Conservation (phyloP, 148 eudicot genomes). For the Rhododendron molle region DNA sequence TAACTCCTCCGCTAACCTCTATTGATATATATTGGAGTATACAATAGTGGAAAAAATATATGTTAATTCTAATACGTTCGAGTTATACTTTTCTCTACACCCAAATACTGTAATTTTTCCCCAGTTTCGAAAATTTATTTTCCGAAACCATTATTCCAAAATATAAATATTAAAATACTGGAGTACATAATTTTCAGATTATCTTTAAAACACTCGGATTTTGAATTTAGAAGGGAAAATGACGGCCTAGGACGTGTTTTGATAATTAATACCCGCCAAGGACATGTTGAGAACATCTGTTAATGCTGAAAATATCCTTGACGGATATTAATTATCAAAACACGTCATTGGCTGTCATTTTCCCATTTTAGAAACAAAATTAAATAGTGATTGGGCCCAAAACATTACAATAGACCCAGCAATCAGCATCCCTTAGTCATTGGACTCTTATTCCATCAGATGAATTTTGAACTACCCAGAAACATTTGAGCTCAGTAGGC, state of each 20-base stretch:
- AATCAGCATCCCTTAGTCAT: background rate
- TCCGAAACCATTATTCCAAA: background rate
- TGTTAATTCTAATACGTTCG: background rate
- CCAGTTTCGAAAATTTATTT: background rate
- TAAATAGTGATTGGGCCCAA: background rate
- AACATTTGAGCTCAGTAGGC: background rate
- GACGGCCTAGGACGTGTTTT: too few relatives aligned
- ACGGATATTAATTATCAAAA: too few relatives aligned
- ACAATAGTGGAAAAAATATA: background rate
- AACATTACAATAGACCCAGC: background rate
- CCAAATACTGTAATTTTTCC: background rate
- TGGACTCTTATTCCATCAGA: background rate
- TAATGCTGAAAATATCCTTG: too few relatives aligned
- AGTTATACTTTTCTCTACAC: background rate
- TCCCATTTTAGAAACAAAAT: too few relatives aligned
- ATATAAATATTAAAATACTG: too few relatives aligned
- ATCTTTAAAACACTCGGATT: background rate
- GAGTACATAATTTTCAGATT: background rate
- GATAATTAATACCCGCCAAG: too few relatives aligned
- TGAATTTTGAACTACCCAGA: background rate
- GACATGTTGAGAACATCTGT: too few relatives aligned
- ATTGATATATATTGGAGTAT: too few relatives aligned
- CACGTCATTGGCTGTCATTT: too few relatives aligned
- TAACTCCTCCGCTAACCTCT: background rate
- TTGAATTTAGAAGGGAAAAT: too few relatives aligned